Base-by-base conservation (phyloP, 2,329 filamentous ascomycete species). In the Pseudogymnoascus sp. region DNA sequence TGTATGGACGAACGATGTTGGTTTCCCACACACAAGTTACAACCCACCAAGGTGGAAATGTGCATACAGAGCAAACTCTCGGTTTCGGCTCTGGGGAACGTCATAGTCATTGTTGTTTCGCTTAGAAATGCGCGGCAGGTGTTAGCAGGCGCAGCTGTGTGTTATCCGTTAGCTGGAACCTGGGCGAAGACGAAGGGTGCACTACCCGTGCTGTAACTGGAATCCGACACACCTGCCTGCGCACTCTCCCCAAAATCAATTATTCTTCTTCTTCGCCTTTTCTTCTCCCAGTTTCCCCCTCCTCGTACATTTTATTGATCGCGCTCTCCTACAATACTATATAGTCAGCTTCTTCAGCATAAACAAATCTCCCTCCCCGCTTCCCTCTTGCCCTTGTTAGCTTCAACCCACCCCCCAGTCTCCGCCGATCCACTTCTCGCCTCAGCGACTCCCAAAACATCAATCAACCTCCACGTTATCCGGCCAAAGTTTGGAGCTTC, bases 41-140 rank as follows among this genome's bases (percentile, higher is more conserved):
- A 50, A 50, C 43, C 43, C 43, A 50, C 28, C 32, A 38, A 60
- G 50, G 59, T 50, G 59, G 60, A 58, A 35, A 35, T 62, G 59
- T 57, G 41, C 20, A 59, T 54, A 28, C 28, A 61, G 41, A 58
- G 58, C 58, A 61, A 38, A 39, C 58, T 18, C 30, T 50, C 57
- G 5, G 28, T 60, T 60, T 65, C 34, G 64, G 60, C 63, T 54
- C 47, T 60, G 62, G 38, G 60, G 9, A 41, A 62, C 57, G 28
- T 50, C 43, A 50, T 50, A 30, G 9, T 11, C 12, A 35, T 35
- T n/a, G 34, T 30, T 30, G 22, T 28, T 50, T 50, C 41, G 41
- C 41, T 50, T 50, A 50, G 22, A 50, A 50, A 50, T 50, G 20
- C 22, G 22, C 28, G 22, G 22, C 12, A 43, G 37, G 37, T 38